Evolutionary conservation across 2,329 filamentous ascomycete genomes (phyloP).

Genomic region (Pseudogymnoascus sp.): DNA sequence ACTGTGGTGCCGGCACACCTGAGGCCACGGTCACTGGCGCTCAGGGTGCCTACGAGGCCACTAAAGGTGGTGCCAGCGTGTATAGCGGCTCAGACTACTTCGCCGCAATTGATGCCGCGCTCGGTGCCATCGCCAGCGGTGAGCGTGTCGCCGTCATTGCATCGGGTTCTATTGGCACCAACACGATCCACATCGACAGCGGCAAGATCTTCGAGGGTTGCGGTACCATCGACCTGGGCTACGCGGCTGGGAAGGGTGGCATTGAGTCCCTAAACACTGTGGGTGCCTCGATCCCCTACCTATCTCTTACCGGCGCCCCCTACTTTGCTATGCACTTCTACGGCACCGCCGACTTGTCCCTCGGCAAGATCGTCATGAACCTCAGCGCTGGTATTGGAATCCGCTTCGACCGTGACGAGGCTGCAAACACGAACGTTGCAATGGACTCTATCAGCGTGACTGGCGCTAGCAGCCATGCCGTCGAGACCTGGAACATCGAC

Average conservation of each 20-base stretch:
- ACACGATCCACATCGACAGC: slow-evolving; percentile 40
- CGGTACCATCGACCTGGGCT: slow-evolving; percentile 43
- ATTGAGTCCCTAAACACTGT: slow-evolving; percentile 42
- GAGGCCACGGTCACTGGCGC: slow-evolving; percentile 40
- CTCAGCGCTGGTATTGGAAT: slow-evolving; percentile 46
- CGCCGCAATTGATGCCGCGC: slow-evolving; percentile 44
- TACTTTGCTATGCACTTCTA: slow-evolving; percentile 50
- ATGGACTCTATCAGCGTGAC: slow-evolving; percentile 45
- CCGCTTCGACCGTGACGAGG: slow-evolving; percentile 47
- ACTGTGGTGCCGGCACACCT: slow-evolving; percentile 41
- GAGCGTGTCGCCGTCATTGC: slow-evolving; percentile 46
- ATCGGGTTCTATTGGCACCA: slow-evolving; percentile 46
- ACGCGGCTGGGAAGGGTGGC: slow-evolving; percentile 38
- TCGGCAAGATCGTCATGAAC: slow-evolving; percentile 47
- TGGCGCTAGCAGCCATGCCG: slow-evolving; percentile 45
- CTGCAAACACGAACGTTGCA: slow-evolving; percentile 43
- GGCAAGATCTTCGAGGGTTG: slow-evolving; percentile 52
- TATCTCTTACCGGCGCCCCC: slow-evolving; percentile 48
- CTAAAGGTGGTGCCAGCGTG: slow-evolving; percentile 34
- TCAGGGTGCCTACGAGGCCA: slow-evolving; percentile 37
- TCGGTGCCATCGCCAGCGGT: slow-evolving; percentile 42
- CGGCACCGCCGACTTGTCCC: slow-evolving; percentile 37
- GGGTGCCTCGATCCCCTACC: slow-evolving; percentile 45
- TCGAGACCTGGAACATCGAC: slow-evolving; percentile 53
- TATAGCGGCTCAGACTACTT: slow-evolving; percentile 47